Percentiles rank a stretch among this genome's conserved stretches.
Evolutionary conservation across 2,329 filamentous ascomycete species (phyloP).

Genomic region (Colletotrichum somersetense): DNA sequence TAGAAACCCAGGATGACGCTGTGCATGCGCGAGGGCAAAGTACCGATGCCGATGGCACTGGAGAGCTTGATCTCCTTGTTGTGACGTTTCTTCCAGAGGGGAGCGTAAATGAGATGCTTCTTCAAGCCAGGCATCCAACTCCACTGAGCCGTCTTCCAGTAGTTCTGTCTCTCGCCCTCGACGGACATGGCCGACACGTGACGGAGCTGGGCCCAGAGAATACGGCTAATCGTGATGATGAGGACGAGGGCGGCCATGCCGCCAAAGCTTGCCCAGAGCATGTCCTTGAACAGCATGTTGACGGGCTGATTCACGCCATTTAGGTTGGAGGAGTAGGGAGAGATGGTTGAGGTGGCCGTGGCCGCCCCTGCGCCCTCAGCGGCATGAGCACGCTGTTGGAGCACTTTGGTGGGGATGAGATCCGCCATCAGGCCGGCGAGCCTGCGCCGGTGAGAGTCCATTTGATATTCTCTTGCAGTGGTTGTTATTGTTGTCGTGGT

Average conservation of each 20-base stretch:
- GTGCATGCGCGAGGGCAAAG: conserved; percentile 75
- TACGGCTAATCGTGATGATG: conserved; percentile 64
- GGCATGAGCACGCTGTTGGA: conserved; percentile 47
- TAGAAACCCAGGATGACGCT: conserved; percentile 68
- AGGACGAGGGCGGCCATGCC: conserved; percentile 67
- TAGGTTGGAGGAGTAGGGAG: conserved; percentile 67
- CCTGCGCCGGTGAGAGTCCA: conserved; percentile 50
- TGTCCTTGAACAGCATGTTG: conserved; percentile 69
- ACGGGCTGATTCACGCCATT: conserved; percentile 71
- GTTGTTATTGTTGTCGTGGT: conserved; percentile 20
- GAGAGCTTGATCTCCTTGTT: conserved; percentile 76
- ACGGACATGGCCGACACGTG: conserved; percentile 70
- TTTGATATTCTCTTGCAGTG: conserved; percentile 42
- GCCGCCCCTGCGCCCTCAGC: conserved; percentile 45
- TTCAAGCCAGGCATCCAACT: conserved; percentile 73
- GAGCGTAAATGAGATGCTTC: conserved; percentile 73
- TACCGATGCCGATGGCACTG: conserved; percentile 70
- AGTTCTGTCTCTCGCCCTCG: conserved; percentile 65
- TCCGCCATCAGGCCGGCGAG: conserved; percentile 47
- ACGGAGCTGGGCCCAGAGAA: conserved; percentile 68
- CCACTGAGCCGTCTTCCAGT: conserved; percentile 71
- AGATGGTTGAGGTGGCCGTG: conserved; percentile 60
- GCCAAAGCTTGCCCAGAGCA: conserved; percentile 72
- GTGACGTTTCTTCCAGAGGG: conserved; percentile 74
- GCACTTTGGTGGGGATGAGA: conserved; percentile 49